These are phyloP conservation scores for Neodidymelliopsis sp. DNA, from an alignment of 2,329 filamentous ascomycete genomes.

Conservation along the genomic window DNA sequence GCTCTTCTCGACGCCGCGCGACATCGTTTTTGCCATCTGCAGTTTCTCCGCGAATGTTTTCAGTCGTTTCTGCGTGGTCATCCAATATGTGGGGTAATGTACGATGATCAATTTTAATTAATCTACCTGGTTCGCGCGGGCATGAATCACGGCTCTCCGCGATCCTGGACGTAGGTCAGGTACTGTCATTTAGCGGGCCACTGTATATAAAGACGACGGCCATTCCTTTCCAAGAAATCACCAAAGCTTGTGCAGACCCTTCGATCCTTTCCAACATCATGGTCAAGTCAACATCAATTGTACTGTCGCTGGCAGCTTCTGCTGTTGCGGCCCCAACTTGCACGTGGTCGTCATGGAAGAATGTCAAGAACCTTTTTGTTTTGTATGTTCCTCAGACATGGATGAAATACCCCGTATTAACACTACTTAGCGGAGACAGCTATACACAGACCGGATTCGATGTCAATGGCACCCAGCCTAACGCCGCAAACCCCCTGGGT, in stretches of 20 bases:
- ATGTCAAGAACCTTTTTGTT: conserved; percentile 46
- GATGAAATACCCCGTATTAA: conserved; percentile 8
- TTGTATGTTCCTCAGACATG: conserved; percentile 37
- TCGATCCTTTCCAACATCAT: conserved; percentile 16
- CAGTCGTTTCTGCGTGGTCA: conserved; percentile 5
- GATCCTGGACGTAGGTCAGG: conserved; percentile 18
- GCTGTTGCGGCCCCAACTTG: conserved; percentile 30
- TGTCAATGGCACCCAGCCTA: conserved; percentile 60
- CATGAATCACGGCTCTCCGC: conserved; percentile 22
- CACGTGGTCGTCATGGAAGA: conserved; percentile 44
- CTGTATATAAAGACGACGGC: conserved; percentile 19
- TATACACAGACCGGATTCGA: conserved; percentile 69
- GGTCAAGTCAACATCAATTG: conserved; percentile 33
- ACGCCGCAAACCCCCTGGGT: conserved; percentile 63
- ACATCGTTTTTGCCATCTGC: conserved; percentile 7
- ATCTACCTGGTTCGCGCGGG: conserved; percentile 32
- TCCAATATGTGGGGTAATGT: conserved; percentile 29
- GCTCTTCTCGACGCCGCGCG: not conserved
- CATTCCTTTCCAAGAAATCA: not conserved
- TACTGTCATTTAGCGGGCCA: conserved; percentile 16
- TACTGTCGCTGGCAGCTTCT: conserved; percentile 31
- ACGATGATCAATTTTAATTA: conserved; percentile 36
- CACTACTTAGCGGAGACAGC: conserved; percentile 60
- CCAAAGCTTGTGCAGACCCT: not conserved
- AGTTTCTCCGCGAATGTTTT: conserved; percentile 30